Conservation (phyloP, 306 rosid species). For the Cicer arietinum region DNA sequence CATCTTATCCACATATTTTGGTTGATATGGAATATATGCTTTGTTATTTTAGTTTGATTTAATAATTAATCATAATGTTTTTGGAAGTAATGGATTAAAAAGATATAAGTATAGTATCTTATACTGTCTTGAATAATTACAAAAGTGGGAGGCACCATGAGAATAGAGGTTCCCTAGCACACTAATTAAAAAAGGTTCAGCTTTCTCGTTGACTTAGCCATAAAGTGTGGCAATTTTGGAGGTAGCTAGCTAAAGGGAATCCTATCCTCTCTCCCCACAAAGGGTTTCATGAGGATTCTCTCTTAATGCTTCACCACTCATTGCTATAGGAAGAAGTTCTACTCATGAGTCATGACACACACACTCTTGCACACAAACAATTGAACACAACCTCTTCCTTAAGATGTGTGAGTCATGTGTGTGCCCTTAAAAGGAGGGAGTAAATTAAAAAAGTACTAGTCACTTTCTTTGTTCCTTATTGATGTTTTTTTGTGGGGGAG, state of each 20-base stretch:
- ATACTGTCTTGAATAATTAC: conserved; percentile 47
- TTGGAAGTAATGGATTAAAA: conserved; percentile 28
- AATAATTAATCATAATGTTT: neutral
- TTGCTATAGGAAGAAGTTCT: conserved; percentile 50
- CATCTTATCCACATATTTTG: no score
- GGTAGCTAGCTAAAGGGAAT: conserved; percentile 65
- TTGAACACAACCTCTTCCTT: conserved; percentile 35
- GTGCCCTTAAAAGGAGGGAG: conserved; percentile 73
- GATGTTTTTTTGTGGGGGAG: conserved; percentile 85
- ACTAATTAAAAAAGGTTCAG: conserved; percentile 45
- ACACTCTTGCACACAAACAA: conserved; percentile 22
- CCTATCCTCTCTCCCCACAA: conserved; percentile 71
- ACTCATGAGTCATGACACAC: conserved; percentile 37
- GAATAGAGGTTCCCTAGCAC: conserved; percentile 62
- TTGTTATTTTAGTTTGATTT: neutral
- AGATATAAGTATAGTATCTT: conserved; percentile 26
- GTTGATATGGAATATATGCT: neutral
- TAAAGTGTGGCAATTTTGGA: conserved; percentile 82
- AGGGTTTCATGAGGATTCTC: conserved; percentile 62
- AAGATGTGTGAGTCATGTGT: conserved; percentile 62
- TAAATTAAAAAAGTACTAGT: conserved; percentile 60
- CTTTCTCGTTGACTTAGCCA: conserved; percentile 88
- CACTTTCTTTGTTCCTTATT: conserved; percentile 69
- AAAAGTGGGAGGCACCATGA: conserved; percentile 76
- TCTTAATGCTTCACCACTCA: conserved; percentile 73